Base-by-base conservation (phyloP, 352 stramenopile genomes). In the Phytophthora nicotianae region DNA sequence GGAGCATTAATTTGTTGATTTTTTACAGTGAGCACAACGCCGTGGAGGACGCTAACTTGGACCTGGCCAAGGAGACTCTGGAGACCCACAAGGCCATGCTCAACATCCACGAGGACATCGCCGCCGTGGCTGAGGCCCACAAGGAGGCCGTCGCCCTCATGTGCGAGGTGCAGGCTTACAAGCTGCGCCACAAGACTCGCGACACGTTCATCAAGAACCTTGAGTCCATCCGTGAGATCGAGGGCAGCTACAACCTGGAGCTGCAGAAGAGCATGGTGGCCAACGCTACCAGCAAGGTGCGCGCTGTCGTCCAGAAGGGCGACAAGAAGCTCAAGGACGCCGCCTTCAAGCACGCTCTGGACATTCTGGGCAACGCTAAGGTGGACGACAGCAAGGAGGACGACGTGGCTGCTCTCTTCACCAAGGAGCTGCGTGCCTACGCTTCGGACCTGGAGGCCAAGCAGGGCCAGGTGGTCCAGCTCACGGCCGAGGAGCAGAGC, bases 151-250 rank as follows among this genome's bases (percentile, higher is more conserved):
- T 95, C 9, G 79, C 70, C 45, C 77, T 95, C 41, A 85, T 95
- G 83, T 95, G 86, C 82, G 50, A 91, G 66, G 86, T 95, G 46
- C 83, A 95, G 73, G 79, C 81, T 21, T 85, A 84, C 70, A 95
- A 95, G 75, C 70, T 95, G 55, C 82, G 81, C 60, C 86, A 95
- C 83, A 93, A 95, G 83, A 95, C 86, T 50, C 86, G 86, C 61
- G 84, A 93, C 41, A 90, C 83, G 52, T 95, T 93, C 61, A 72
- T 95, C 17, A 90, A 90, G 72, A 95, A 95, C 76, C 74, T 95
- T 58, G 86, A 95, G 70, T 83, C 86, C 50, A 91, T 95, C 75
- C 81, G 81, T 46, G 73, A 92, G 58, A 89, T 93, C 53, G 86
- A 95, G 57, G 57, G 79, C 50, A 86, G 70, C 69, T 93, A 92